Conservation (phyloP, 2,329 filamentous ascomycete species). For the Beauveria caledonica region DNA sequence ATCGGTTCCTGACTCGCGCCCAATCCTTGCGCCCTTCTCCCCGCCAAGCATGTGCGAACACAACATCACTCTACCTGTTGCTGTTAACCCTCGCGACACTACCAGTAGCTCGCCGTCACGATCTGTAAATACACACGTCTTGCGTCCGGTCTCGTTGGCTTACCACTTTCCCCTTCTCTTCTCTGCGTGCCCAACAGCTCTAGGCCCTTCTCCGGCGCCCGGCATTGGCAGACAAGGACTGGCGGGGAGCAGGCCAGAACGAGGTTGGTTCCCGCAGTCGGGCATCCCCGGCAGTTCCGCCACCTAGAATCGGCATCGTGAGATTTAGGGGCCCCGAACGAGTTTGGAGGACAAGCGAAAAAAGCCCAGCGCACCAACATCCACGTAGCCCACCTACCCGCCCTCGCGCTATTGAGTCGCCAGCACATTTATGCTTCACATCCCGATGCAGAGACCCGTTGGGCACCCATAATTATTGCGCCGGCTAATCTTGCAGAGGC, state of each 20-base stretch:
- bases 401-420: background rate
- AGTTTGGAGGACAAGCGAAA: background rate
- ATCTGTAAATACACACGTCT: constrained; percentile 6
- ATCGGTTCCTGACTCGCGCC: background rate
- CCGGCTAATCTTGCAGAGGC: background rate
- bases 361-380: background rate
- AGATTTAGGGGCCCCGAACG: constrained; percentile 6
- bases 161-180: background rate
- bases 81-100: background rate
- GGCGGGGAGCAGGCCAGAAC: constrained; percentile 2
- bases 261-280: constrained; percentile 4
- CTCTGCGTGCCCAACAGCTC: background rate
- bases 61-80: background rate
- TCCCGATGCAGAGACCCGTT: background rate
- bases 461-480: background rate
- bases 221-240: background rate
- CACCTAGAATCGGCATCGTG: constrained; percentile 12
- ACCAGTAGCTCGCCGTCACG: background rate
- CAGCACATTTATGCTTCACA: background rate
- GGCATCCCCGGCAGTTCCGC: constrained; percentile 4
- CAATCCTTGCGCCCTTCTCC: background rate
- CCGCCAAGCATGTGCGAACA: background rate
- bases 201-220: background rate
- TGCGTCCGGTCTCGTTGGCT: constrained; percentile 8
- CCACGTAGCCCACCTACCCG: background rate